Conservation (phyloP, 208 protist species). For the Herpetomonas tarakana region DNA sequence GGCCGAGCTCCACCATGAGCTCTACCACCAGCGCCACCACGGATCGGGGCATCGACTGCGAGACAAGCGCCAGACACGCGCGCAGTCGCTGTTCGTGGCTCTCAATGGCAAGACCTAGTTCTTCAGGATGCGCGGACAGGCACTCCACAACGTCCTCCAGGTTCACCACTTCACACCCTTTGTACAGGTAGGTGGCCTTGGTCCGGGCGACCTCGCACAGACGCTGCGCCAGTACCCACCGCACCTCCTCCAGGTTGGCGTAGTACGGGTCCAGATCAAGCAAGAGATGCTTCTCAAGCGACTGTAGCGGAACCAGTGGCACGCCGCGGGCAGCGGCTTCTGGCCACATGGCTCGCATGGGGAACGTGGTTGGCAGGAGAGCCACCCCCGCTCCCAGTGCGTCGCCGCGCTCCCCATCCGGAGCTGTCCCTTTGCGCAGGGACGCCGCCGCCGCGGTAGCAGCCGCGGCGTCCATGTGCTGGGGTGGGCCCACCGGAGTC, state of each 20-base stretch:
- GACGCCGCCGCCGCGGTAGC: too few species aligned
- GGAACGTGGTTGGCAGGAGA: neutral
- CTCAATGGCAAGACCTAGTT: neutral
- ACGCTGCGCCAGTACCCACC: neutral
- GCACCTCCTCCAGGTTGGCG: neutral
- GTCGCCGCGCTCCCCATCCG: too few species aligned
- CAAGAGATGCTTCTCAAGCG: neutral
- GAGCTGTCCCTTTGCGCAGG: too few species aligned
- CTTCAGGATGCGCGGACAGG: neutral
- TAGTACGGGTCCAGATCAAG: neutral
- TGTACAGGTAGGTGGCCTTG: neutral
- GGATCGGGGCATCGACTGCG: conserved; percentile 2
- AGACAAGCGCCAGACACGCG: neutral
- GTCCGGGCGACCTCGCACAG: neutral
- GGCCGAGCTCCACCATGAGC: conserved; percentile 10
- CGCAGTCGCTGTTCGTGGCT: neutral
- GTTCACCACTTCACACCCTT: neutral
- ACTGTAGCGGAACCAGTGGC: neutral
- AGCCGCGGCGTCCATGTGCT: neutral
- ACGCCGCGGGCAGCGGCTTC: neutral
- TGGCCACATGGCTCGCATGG: neutral
- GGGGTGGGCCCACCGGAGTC: too few species aligned
- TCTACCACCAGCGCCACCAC: conserved; percentile 9
- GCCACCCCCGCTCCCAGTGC: neutral
- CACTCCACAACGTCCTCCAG: neutral